A percentile compares a stretch with the other conserved stretches of the same genome.
These are phyloP conservation scores for Bjerkandera adusta DNA, from an alignment of 1,284 basidiomycete genomes.

Conservation along the genomic window DNA sequence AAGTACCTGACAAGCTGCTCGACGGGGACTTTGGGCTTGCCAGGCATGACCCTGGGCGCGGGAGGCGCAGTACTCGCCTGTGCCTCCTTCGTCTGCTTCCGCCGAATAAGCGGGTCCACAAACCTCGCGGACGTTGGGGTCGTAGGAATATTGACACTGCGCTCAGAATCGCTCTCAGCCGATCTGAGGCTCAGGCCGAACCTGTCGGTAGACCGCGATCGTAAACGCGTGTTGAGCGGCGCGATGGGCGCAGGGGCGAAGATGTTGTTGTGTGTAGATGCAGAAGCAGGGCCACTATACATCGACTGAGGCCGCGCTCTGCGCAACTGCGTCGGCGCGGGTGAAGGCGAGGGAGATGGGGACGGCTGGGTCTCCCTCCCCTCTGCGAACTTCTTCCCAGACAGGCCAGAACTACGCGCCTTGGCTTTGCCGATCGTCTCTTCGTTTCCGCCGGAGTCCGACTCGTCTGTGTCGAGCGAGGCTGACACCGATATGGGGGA, in stretches of 20 bases:
- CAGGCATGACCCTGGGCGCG: slow-evolving; percentile 32
- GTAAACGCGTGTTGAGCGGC: slow-evolving; percentile 44
- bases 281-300: slow-evolving; percentile 22
- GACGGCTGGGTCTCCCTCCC: slow-evolving; percentile 11
- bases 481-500: slow-evolving; percentile 34
- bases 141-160: slow-evolving; percentile 11
- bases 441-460: slow-evolving; percentile 39
- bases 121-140: slow-evolving; percentile 43
- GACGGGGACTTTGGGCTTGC: slow-evolving; percentile 65
- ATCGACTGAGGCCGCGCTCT: slow-evolving; percentile 31
- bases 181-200: slow-evolving; percentile 5
- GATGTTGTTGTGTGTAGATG: slow-evolving; percentile 26
- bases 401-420: slow-evolving; percentile 28
- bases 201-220: slow-evolving; percentile 53
- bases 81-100: slow-evolving; percentile 57
- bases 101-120: slow-evolving; percentile 68
- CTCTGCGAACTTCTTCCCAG: slow-evolving; percentile 23
- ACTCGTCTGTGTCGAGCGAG: slow-evolving; percentile 31
- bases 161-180: not conserved
- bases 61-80: slow-evolving; percentile 37
- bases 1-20: slow-evolving; percentile 82
- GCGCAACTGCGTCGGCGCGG: slow-evolving; percentile 19
- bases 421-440: slow-evolving; percentile 64
- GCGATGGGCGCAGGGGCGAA: slow-evolving; percentile 26
- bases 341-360: slow-evolving; percentile 24